These are phyloP conservation scores for Hanseniaspora guilliermondii DNA, from an alignment of 805 yeast genomes.

Conservation along the genomic window DNA sequence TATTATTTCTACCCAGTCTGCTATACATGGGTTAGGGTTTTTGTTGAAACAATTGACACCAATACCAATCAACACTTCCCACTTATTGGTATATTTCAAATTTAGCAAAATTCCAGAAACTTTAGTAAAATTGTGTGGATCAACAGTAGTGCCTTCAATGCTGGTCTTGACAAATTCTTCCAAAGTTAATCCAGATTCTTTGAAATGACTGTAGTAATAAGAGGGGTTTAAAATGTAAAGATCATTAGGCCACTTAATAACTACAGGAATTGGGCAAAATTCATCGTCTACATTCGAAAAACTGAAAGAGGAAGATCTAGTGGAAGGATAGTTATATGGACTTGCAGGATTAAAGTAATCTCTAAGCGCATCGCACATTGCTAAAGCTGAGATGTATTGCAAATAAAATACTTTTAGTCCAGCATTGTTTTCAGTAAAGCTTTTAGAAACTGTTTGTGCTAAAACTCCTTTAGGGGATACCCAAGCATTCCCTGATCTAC, in stretches of 20 bases:
- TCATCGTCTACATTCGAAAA: conserved; percentile 30
- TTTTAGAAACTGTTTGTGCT: conserved; percentile 53
- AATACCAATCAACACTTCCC: conserved; percentile 56
- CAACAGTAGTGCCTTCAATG: conserved; percentile 1
- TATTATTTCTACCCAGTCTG: conserved; percentile 49
- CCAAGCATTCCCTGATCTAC: conserved; percentile 93
- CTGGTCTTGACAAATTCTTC: conserved; percentile 11
- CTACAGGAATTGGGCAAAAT: conserved; percentile 63
- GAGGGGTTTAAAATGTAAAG: conserved; percentile 64
- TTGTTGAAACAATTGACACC: conserved; percentile 74
- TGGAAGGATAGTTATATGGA: neutral
- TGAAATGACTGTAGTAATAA: conserved; percentile 29
- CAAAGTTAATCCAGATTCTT: conserved; percentile 10
- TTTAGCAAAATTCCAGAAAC: conserved; percentile 11
- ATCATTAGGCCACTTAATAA: conserved; percentile 96
- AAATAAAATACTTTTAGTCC: conserved; percentile 57
- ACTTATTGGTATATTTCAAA: conserved; percentile 6
- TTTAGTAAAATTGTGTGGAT: neutral
- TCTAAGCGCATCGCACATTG: conserved; percentile 64
- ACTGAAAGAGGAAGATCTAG: conserved; percentile 23
- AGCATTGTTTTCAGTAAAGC: conserved; percentile 33
- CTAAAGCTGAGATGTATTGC: conserved; percentile 77
- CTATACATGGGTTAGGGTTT: conserved; percentile 88
- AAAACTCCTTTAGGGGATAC: conserved; percentile 85
- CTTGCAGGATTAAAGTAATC: conserved; percentile 29